A percentile compares a stretch with the other conserved stretches of the same genome.
Conservation (phyloP, 2,329 filamentous ascomycete genomes). For the Hypoxylon sp. region DNA sequence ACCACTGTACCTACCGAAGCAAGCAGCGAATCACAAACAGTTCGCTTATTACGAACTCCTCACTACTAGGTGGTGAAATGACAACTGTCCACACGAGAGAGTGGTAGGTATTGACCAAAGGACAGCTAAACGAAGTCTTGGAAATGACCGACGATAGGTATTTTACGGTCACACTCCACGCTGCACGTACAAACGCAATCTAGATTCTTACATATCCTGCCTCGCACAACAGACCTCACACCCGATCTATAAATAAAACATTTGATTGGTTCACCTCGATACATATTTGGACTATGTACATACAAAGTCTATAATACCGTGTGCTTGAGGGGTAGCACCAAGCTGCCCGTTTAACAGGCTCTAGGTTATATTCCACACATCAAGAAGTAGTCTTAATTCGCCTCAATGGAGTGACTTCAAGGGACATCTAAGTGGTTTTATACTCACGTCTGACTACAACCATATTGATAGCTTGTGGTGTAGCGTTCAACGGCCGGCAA, state of each 20-base stretch:
- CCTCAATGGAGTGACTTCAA: not conserved
- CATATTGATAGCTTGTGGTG: not conserved
- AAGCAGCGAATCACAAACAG: too few species aligned
- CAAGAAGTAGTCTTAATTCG: not conserved
- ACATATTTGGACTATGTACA: not conserved
- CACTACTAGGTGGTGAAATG: too few species aligned
- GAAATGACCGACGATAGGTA: not conserved
- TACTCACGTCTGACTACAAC: not conserved
- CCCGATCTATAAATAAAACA: not conserved
- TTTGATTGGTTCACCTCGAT: not conserved
- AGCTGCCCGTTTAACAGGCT: not conserved
- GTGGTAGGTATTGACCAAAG: too few species aligned
- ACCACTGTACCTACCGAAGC: not conserved
- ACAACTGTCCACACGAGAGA: too few species aligned
- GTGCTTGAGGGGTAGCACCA: not conserved
- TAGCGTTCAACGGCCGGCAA: too few species aligned
- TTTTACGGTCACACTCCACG: not conserved
- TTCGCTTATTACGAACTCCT: too few species aligned
- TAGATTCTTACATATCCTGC: not conserved
- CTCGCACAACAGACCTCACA: not conserved
- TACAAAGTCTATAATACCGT: not conserved
- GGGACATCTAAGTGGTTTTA: not conserved
- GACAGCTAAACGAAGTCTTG: not conserved
- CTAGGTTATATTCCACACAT: not conserved
- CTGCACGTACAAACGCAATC: not conserved